Percentiles rank a stretch among this genome's conserved stretches.
phyloP scores from a whole-genome alignment of 2,329 filamentous ascomycete species.

The Scytalidium sp. region DNA sequence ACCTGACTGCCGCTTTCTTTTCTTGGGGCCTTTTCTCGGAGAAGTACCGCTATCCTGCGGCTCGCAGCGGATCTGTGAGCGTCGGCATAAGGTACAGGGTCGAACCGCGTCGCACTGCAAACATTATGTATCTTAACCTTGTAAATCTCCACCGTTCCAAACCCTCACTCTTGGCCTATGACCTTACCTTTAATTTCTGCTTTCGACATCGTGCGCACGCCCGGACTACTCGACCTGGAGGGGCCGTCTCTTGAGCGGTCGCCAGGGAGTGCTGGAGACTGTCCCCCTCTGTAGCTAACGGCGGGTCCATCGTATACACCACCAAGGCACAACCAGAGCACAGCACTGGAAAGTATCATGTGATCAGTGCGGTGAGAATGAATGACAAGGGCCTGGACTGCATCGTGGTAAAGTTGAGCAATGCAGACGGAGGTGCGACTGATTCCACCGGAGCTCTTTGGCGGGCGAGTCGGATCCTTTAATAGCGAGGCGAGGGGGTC shows the following conservation, averaged over 20 bases:
- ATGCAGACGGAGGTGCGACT: not conserved
- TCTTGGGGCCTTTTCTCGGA: not conserved
- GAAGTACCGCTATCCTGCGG: constrained; percentile 6
- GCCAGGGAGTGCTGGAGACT: not conserved
- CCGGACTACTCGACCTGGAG: not conserved
- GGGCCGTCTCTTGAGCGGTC: not conserved
- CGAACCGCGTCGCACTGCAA: constrained; percentile 26
- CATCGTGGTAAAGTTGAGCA: not conserved
- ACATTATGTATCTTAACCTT: not conserved
- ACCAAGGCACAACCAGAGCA: not conserved
- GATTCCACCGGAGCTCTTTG: not conserved
- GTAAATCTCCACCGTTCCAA: not conserved
- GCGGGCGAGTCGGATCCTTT: not conserved
- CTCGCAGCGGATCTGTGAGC: constrained; percentile 21
- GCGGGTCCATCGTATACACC: not conserved
- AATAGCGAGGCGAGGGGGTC: constrained; percentile 7
- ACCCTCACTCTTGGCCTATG: not conserved
- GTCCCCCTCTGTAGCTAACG: not conserved
- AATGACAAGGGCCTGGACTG: not conserved
- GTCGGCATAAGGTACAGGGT: constrained; percentile 29
- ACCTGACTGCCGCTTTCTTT: not conserved
- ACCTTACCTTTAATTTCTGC: constrained; percentile 25
- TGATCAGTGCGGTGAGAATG: not conserved
- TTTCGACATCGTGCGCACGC: constrained; percentile 25
- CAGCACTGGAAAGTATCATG: not conserved